Base-by-base conservation (phyloP, 768 basidiomycete genomes). In the Pholiota molesta region DNA sequence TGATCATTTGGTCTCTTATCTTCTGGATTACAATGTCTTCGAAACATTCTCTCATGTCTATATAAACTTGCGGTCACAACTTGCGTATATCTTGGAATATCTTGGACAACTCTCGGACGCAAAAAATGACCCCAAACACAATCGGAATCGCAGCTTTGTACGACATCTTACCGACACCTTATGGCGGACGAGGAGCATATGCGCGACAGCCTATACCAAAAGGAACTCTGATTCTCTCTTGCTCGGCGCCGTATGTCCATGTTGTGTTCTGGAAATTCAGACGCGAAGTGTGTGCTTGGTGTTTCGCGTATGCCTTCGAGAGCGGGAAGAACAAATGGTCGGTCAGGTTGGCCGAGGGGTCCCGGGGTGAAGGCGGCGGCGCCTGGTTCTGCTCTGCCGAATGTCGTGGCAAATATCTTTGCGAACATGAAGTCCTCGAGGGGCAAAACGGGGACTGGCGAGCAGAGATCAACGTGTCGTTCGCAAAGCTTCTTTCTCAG, bases 221-320 rank as follows among this genome's bases (percentile, higher is more conserved):
- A 42, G 77, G 78, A 55, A 80, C 81, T 9, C 74, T 75, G 26
- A 69, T 88, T 45, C 75, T 83, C 57, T 72, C 73, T 23, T 81
- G 81, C 59, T 62, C 76, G 52, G 72, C 72, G 5, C 88, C 89
- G 0, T 88, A 85, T 67, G 79, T 83, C 0, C 79, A 78, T 54
- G 85, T 86, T 35, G 77, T 90, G 55, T 83, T 83, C 71, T 85
- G 81, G 67, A 81, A 82, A 62, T 90, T 88, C 65, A 79, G 86
- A 42, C 86, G 84, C 69, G 88, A 89, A 69, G 86, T 88, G 52
- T 90, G 88, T 65, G 83, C 80, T 10, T 75, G 82, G 68, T 90
- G 89, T 72, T 89, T 87, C 68, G 78, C 80, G 40, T 89, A 89
- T 68, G 79, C 84, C 26, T 83, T 82, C 65, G 83, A 86, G 55